Evolutionary conservation across 139 green algal genomes (phyloP).

Genomic region (Chlamydomonas eustigma): DNA sequence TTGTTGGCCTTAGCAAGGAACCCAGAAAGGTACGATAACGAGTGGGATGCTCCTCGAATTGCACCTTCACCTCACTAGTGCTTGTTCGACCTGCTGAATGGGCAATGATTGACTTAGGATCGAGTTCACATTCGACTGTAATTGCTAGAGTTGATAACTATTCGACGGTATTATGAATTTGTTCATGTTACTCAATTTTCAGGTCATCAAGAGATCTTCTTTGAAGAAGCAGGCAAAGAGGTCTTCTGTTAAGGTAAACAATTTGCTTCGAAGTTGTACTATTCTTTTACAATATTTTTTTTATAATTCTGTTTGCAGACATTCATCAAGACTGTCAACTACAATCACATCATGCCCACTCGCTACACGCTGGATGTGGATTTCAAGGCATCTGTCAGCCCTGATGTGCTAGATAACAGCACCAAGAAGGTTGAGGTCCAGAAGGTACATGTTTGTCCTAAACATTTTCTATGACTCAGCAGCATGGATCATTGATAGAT

Average conservation of each 20-base stretch:
- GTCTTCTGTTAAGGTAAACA: slow-evolving; percentile 58
- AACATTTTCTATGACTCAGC: too few species aligned
- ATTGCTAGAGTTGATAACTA: too few species aligned
- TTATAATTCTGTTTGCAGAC: slow-evolving; percentile 52
- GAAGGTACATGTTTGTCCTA: too few species aligned
- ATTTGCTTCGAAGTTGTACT: background rate
- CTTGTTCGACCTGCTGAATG: too few species aligned
- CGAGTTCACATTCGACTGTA: too few species aligned
- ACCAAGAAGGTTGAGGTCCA: slow-evolving; percentile 84
- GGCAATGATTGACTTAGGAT: too few species aligned
- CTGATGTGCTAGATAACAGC: slow-evolving; percentile 81
- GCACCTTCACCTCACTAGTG: too few species aligned
- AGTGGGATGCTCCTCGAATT: too few species aligned
- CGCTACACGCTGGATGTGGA: slow-evolving; percentile 98
- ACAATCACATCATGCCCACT: slow-evolving; percentile 99
- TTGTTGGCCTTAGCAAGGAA: slow-evolving; percentile 91
- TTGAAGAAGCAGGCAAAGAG: slow-evolving; percentile 76
- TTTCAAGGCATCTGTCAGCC: slow-evolving; percentile 82
- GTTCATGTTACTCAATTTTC: slow-evolving; percentile 12
- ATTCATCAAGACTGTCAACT: slow-evolving; percentile 99
- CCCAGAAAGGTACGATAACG: slow-evolving; percentile 86
- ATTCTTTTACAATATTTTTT: background rate
- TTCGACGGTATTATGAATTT: background rate
- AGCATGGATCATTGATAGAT: too few species aligned
- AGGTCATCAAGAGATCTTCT: slow-evolving; percentile 81